Evolutionary conservation across 2,329 filamentous ascomycete genomes (phyloP).

Genomic region (Exophiala xenobiotica): DNA sequence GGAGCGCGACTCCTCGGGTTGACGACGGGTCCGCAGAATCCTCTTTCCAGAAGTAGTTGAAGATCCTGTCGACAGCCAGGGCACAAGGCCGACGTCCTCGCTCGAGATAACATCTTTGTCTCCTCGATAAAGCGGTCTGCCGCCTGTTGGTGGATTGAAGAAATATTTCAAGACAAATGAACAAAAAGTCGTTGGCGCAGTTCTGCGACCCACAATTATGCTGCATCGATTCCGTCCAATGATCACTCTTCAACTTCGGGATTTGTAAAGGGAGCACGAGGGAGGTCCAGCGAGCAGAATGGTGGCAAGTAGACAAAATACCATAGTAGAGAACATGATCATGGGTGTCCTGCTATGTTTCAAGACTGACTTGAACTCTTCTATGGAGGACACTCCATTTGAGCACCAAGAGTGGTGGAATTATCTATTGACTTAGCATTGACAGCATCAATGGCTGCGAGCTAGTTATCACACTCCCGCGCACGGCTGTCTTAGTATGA

Average conservation of each 20-base stretch:
- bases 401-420: too few species aligned
- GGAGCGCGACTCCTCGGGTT: slow-evolving; percentile 6
- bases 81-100: slow-evolving; percentile 26
- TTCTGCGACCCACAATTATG: not conserved
- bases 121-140: not conserved
- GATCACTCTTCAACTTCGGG: not conserved
- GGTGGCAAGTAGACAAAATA: too few species aligned
- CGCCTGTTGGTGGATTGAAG: not conserved
- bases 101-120: slow-evolving; percentile 20
- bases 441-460: too few species aligned
- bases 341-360: too few species aligned
- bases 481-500: too few species aligned
- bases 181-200: not conserved
- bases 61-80: slow-evolving; percentile 38
- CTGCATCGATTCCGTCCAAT: not conserved
- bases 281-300: too few species aligned
- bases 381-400: too few species aligned
- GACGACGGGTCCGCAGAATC: slow-evolving; percentile 31
- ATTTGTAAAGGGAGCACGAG: too few species aligned
- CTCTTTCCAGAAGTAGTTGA: slow-evolving; percentile 35
- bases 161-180: not conserved
- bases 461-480: too few species aligned
- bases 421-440: too few species aligned
- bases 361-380: too few species aligned
- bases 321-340: too few species aligned